Conservation (phyloP, 768 basidiomycete species). For the Tubosaeta sp. region DNA sequence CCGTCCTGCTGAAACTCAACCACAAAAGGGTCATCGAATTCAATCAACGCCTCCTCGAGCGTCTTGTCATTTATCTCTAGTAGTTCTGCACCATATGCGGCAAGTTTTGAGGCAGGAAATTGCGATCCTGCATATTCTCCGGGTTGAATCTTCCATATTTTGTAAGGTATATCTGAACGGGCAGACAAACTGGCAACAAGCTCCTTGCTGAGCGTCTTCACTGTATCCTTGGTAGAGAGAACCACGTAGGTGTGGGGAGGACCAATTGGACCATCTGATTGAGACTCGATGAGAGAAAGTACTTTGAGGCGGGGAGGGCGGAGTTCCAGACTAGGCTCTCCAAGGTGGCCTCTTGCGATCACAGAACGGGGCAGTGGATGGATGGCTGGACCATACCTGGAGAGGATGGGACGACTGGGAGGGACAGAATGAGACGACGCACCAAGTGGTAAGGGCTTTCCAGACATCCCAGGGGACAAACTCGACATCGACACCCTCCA, state of each 20-base stretch:
- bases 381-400: conserved; percentile 67
- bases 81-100: conserved; percentile 34
- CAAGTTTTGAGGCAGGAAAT: conserved; percentile 26
- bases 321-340: conserved; percentile 61
- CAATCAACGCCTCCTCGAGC: conserved; percentile 55
- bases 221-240: conserved; percentile 50
- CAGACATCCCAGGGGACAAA: conserved; percentile 72
- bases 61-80: conserved; percentile 42
- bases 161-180: conserved; percentile 39
- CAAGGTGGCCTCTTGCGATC: conserved; percentile 51
- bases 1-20: conserved; percentile 67
- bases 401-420: not conserved
- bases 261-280: conserved; percentile 26
- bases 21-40: conserved; percentile 64
- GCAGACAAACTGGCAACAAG: conserved; percentile 38
- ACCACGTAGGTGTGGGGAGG: conserved; percentile 35
- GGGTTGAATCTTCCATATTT: conserved; percentile 60
- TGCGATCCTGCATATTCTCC: conserved; percentile 31
- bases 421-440: not conserved
- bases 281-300: conserved; percentile 38
- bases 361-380: conserved; percentile 63
- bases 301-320: conserved; percentile 63
- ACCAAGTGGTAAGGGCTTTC: conserved; percentile 64
- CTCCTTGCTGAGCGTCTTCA: conserved; percentile 38
- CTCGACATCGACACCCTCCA: conserved; percentile 69